Evolutionary conservation across 495 filamentous ascomycete genomes (phyloP).

Genomic region (Halenospora varia): DNA sequence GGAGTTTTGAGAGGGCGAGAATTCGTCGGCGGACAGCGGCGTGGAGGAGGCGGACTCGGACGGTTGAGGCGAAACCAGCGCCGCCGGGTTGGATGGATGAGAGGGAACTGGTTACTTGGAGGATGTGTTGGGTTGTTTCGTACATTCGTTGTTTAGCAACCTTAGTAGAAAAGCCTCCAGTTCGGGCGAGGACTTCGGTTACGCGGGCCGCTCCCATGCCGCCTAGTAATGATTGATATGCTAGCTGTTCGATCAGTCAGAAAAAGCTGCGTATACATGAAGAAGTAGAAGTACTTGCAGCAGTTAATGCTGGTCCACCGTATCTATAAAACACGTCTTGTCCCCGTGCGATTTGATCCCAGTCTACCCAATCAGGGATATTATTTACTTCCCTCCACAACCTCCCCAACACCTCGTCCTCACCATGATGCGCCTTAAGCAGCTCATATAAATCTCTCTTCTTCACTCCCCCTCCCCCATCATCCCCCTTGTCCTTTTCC

Average conservation of each 20-base stretch:
- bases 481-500: conserved; percentile 18
- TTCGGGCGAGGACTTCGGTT: conserved; percentile 71
- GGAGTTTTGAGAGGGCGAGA: conserved; percentile 46
- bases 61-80: conserved; percentile 59
- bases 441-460: conserved; percentile 58
- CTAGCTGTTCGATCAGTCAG: conserved; percentile 34
- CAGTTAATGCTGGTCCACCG: conserved; percentile 57
- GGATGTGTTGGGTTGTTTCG: conserved; percentile 73
- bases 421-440: conserved; percentile 50
- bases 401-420: conserved; percentile 51
- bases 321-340: conserved; percentile 73
- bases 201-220: conserved; percentile 61
- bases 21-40: conserved; percentile 66
- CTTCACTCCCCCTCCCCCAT: conserved; percentile 3
- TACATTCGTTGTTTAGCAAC: conserved; percentile 66
- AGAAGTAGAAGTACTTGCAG: conserved; percentile 15
- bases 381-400: conserved; percentile 69
- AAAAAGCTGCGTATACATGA: background rate
- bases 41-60: conserved; percentile 74
- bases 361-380: conserved; percentile 77
- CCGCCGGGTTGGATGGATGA: conserved; percentile 66
- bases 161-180: conserved; percentile 71
- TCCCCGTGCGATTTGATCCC: conserved; percentile 69
- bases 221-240: conserved; percentile 62
- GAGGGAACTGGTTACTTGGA: conserved; percentile 62